phyloP scores from a whole-genome alignment of 306 rosid species.

The apple (Malus domestica) region ASM211411v1 NC_041802.1:30196001-30196500 shows the following conservation, averaged over 20 bases:
- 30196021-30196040: background rate
- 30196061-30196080: constrained; percentile 90
- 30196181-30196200: background rate
- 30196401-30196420: background rate
- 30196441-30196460: constrained; percentile 10
- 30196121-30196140: constrained; percentile 50
- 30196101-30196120: constrained; percentile 58
- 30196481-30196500: constrained; percentile 93
- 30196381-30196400: background rate
- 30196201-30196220: background rate
- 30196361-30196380: background rate
- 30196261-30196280: constrained; percentile 66
- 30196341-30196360: background rate
- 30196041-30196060: constrained; percentile 53
- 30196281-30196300: constrained; percentile 61
- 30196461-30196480: constrained; percentile 81
- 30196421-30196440: background rate
- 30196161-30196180: background rate
- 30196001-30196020: background rate
- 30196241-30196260: constrained; percentile 81
- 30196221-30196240: constrained; percentile 53
- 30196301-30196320: constrained; percentile 98
- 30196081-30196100: constrained; percentile 70
- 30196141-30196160: constrained; percentile 57
- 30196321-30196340: constrained; percentile 4